Evolutionary conservation across 1,284 basidiomycete species (phyloP).

Genomic region (Ganoderma meredithae): DNA sequence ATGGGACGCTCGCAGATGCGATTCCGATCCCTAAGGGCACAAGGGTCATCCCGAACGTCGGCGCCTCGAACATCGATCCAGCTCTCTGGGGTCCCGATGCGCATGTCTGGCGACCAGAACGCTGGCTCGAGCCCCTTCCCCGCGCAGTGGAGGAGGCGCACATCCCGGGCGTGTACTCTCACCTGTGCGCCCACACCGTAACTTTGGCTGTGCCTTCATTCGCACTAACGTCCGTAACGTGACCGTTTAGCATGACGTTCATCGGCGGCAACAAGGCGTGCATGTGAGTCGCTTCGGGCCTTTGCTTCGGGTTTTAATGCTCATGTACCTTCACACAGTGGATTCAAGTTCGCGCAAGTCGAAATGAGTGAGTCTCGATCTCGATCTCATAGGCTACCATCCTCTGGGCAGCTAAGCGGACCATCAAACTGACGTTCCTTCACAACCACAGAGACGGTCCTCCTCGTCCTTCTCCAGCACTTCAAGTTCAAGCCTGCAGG

Average conservation of each 20-base stretch:
- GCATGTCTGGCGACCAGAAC: slow-evolving; percentile 19
- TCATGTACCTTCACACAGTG: slow-evolving; percentile 7
- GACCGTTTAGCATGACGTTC: slow-evolving; percentile 41
- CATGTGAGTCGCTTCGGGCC: slow-evolving; percentile 35
- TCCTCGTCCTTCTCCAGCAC: slow-evolving; percentile 28
- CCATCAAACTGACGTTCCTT: neutral
- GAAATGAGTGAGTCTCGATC: slow-evolving; percentile 25
- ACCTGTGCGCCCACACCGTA: slow-evolving; percentile 7
- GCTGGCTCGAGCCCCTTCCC: slow-evolving; percentile 24
- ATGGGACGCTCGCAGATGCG: slow-evolving; percentile 23
- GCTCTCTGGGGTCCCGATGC: slow-evolving; percentile 22
- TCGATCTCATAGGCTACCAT: neutral
- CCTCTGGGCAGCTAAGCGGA: neutral
- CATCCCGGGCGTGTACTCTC: slow-evolving; percentile 22
- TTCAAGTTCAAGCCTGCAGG: slow-evolving; percentile 31
- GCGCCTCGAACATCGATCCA: slow-evolving; percentile 10
- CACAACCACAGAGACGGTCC: slow-evolving; percentile 27
- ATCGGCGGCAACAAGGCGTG: slow-evolving; percentile 41
- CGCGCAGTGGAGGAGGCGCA: slow-evolving; percentile 20
- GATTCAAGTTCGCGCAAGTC: slow-evolving; percentile 29
- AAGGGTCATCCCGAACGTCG: slow-evolving; percentile 22
- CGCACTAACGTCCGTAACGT: neutral
- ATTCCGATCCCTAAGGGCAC: slow-evolving; percentile 25
- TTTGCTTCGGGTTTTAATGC: neutral
- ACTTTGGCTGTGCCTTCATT: slow-evolving; percentile 3